Conservation (phyloP, 176 grass and related monocot species). For the Carex littledalei region DNA sequence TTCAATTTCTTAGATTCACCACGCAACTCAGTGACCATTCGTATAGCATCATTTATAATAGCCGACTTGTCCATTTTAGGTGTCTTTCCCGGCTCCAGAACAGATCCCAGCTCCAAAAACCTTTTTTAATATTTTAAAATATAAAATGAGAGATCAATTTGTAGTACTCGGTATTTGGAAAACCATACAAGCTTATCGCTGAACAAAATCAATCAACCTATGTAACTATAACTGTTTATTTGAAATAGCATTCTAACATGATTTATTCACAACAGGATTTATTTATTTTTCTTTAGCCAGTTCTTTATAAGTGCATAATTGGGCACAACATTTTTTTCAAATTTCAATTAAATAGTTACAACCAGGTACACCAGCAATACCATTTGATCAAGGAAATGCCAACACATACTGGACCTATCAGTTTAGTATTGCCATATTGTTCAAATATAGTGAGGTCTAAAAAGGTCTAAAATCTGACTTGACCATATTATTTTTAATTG, state of each 20-base stretch:
- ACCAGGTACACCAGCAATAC: neutral
- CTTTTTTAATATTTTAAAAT: conserved; percentile 25
- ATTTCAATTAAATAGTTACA: too few relatives aligned
- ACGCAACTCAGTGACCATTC: conserved; percentile 57
- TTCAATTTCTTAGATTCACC: conserved; percentile 76
- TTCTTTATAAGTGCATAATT: neutral
- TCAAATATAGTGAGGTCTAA: neutral
- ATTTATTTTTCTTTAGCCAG: neutral
- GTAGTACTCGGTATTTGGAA: neutral
- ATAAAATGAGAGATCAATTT: neutral
- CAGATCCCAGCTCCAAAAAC: conserved; percentile 73
- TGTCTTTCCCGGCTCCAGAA: conserved; percentile 78
- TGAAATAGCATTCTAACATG: too few relatives aligned
- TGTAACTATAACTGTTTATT: neutral
- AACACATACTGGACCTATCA: neutral
- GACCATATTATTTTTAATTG: neutral
- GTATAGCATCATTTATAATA: conserved; percentile 87
- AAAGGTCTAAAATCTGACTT: neutral
- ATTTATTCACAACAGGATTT: neutral
- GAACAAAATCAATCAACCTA: neutral
- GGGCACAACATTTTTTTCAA: neutral
- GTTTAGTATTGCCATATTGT: neutral
- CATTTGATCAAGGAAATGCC: neutral
- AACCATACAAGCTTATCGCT: neutral
- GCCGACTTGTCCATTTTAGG: conserved; percentile 96